Evolutionary conservation across 108 stramenopile genomes (phyloP), one percentile per base, ranked within the genome.

Genomic region (Nannochloropsis gaditana): DNA sequence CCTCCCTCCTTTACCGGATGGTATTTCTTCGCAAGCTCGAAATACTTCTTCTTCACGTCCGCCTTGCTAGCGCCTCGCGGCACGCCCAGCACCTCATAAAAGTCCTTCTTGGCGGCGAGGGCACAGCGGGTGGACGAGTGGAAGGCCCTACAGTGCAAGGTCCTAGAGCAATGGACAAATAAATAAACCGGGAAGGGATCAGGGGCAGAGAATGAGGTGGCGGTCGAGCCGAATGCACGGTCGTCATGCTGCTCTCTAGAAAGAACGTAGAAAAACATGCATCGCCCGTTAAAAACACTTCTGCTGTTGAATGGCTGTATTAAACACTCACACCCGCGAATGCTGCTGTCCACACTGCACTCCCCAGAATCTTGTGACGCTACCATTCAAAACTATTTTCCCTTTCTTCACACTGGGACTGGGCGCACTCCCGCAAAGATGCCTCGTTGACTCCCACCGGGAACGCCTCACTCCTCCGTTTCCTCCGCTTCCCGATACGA

Each of bases 1-100:
- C 47, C 11, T 50, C 47, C 47, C 11, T 50, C 47, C 47, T 50
- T 50, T 11, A 9, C 47, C 11, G 97, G 97, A 91, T 98, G 97
- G 86, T 96, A 93, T 90, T 96, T 88, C 89, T 98, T 98, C 31
- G 97, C 97, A 79, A 96, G 89, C 87, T 96, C 93, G 86, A 95
- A 95, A 86, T 96, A 98, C 2, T 94, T 94, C 93, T 99, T 99
- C 87, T 99, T 94, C 81, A 95, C 94, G 82, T 92, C 93, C 21
- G 84, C 94, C 91, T 96, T 96, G 83, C 93, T 92, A 6, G 96
- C 94, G 9, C 90, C 86, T 82, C 84, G 89, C 19, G 90, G 59
- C 21, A 98, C 95, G 45, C 96, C 95, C 59, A 98, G 88, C 2
- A 97, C 94, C 2, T 97, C 94, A 86, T 98, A 98, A 90, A 95